Percentiles rank a stretch among this genome's conserved stretches.
phyloP scores from a whole-genome alignment of 2,329 filamentous ascomycete species.

The Daldinia eschscholtzii region DNA sequence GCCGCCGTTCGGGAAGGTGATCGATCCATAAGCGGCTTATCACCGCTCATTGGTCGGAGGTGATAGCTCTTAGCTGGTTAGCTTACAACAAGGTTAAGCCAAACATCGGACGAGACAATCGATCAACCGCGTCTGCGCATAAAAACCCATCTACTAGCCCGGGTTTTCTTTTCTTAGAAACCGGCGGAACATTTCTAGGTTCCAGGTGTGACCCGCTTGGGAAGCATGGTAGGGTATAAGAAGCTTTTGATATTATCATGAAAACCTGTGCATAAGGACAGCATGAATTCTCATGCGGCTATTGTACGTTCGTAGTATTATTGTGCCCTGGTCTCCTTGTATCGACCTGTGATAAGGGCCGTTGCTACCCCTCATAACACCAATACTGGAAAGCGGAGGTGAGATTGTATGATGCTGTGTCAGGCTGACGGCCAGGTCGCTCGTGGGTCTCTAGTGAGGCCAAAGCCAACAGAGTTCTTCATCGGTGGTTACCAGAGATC shows the following conservation, averaged over 20 bases:
- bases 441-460: conserved; percentile 35
- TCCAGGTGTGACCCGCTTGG: conserved; percentile 31
- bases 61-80: conserved; percentile 28
- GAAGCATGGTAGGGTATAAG: conserved; percentile 33
- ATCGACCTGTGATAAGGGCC: conserved; percentile 42
- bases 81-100: conserved; percentile 31
- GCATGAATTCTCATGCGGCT: conserved; percentile 42
- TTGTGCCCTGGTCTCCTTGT: conserved; percentile 37
- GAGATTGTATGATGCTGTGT: conserved; percentile 40
- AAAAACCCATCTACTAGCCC: conserved; percentile 35
- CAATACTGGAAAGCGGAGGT: conserved; percentile 46
- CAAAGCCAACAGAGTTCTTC: conserved; percentile 24
- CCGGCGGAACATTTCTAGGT: conserved; percentile 33
- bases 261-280: conserved; percentile 29
- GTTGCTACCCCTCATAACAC: conserved; percentile 43
- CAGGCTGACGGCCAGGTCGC: conserved; percentile 42
- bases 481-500: conserved; percentile 30
- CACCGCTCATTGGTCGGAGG: conserved; percentile 44
- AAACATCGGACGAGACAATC: conserved; percentile 42
- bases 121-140: conserved; percentile 43
- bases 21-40: conserved; percentile 46
- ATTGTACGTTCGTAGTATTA: conserved; percentile 25
- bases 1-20: conserved; percentile 46
- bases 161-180: conserved; percentile 47
- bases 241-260: conserved; percentile 35